Evolutionary conservation across 768 basidiomycete species (phyloP), one percentile per base, ranked within the genome.

Genomic region (Pleurotus tuber-regium): DNA sequence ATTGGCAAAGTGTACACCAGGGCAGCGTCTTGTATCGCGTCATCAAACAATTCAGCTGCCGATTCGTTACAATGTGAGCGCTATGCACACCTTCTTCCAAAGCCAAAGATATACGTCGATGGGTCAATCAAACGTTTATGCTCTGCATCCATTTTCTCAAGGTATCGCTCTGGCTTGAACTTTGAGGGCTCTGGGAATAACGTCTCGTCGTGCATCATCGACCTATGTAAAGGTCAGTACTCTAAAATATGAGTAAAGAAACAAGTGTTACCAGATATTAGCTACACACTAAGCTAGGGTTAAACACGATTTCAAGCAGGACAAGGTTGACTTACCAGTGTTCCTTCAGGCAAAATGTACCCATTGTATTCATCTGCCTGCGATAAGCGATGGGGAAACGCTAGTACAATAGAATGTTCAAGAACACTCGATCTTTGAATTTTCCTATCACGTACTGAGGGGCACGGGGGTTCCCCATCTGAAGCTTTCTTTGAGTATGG

Each of bases 131-230:
- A 8, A 8, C 30, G 30, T 7, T 14, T 31, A 14, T 8, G 30
- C 30, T 14, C 30, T n/a, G n/a, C n/a, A n/a, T n/a, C n/a, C n/a
- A n/a, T n/a, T n/a, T n/a, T n/a, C n/a, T n/a, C n/a, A 31, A 62
- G 36, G 43, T 63, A 68, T 14, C 66, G 64, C 16, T 66, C 65
- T 14, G 67, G 67, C 4, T 56, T 54, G 54, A 69, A 68, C 19
- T 46, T 50, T 38, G 58, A 61, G 3, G 67, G 59, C 12, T 69
- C 64, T 1, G 59, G 52, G 46, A 60, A 68, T 8, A 60, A 48
- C 16, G 47, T 29, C 24, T 59, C 61, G 53, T 68, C 64, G 43
- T 65, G 66, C 35, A 66, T 53, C 44, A 59, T 53, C 14, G 38
- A 54, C 57, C 51, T 61, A 43, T n/a, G n/a, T n/a, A n/a, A n/a